These are phyloP conservation scores for Buddleja alternifolia DNA, from an alignment of 257 asterid genomes.

Conservation along the genomic window DNA sequence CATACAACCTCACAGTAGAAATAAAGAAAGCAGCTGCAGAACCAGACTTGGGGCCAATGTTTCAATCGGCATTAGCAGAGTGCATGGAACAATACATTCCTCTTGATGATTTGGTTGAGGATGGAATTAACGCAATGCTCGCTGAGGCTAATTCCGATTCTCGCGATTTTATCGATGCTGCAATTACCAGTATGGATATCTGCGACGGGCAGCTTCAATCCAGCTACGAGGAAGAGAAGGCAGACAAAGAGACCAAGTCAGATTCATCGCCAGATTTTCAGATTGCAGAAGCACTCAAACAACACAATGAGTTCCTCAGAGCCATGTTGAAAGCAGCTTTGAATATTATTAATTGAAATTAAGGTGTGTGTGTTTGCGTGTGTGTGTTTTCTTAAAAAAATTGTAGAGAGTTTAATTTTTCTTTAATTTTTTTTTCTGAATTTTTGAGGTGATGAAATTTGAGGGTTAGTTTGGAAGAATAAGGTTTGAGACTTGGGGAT, in stretches of 20 bases:
- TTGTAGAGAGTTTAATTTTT: no score
- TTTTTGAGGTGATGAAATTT: no score
- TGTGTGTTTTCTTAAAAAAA: no score
- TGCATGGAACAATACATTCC: slow-evolving; percentile 57
- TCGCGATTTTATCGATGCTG: slow-evolving; percentile 39
- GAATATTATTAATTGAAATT: slow-evolving; percentile 31
- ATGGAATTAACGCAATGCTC: slow-evolving; percentile 34
- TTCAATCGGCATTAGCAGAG: slow-evolving; percentile 49
- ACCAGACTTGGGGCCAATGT: slow-evolving; percentile 34
- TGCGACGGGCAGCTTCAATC: slow-evolving; percentile 37
- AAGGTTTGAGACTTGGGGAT: no score
- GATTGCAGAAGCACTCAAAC: neutral
- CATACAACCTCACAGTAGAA: slow-evolving; percentile 32
- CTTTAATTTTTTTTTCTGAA: no score
- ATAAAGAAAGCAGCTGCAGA: slow-evolving; percentile 4
- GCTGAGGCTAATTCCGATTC: slow-evolving; percentile 36
- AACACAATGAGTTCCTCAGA: slow-evolving; percentile 25
- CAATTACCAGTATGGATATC: slow-evolving; percentile 27
- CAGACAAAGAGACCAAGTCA: slow-evolving; percentile 6
- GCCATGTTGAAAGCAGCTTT: slow-evolving; percentile 38
- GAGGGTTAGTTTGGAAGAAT: no score
- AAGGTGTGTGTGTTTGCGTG: neutral
- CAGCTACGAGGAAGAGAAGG: slow-evolving; percentile 29
- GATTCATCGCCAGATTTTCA: slow-evolving; percentile 20
- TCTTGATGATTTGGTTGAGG: slow-evolving; percentile 62